Conservation (phyloP, 2,329 filamentous ascomycete genomes). For the Sclerotinia nivalis region DNA sequence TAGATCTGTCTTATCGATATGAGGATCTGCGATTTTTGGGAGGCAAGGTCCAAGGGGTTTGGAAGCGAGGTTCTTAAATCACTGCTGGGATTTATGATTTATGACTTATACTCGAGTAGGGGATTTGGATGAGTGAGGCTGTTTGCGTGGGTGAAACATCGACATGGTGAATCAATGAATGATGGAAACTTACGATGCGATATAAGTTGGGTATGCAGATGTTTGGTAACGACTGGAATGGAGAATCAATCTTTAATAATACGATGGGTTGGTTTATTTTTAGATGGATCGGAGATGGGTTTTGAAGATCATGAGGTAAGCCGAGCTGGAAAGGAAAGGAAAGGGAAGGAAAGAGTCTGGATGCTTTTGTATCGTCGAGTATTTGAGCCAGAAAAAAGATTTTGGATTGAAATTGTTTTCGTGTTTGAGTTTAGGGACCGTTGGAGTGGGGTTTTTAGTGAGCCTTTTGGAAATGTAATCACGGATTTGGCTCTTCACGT, state of each 20-base stretch:
- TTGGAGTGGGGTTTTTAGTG: too few relatives aligned
- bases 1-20: conserved; percentile 1
- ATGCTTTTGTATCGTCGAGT: neutral
- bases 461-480: too few relatives aligned
- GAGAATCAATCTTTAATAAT: neutral
- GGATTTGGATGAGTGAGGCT: neutral
- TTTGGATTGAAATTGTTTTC: too few relatives aligned
- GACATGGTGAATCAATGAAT: too few relatives aligned
- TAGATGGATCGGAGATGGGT: neutral
- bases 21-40: neutral
- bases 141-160: neutral
- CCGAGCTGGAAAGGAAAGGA: neutral
- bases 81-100: neutral
- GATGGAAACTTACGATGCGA: too few relatives aligned
- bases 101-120: neutral
- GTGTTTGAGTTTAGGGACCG: too few relatives aligned
- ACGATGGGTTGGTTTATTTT: neutral
- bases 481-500: too few relatives aligned
- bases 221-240: neutral
- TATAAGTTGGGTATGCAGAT: too few relatives aligned
- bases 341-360: neutral
- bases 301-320: neutral
- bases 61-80: neutral
- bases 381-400: neutral
- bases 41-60: neutral